Percentiles rank a stretch among this genome's conserved stretches.
Evolutionary conservation across 2,329 filamentous ascomycete genomes (phyloP).

Genomic region (Verticillium nubilum): DNA sequence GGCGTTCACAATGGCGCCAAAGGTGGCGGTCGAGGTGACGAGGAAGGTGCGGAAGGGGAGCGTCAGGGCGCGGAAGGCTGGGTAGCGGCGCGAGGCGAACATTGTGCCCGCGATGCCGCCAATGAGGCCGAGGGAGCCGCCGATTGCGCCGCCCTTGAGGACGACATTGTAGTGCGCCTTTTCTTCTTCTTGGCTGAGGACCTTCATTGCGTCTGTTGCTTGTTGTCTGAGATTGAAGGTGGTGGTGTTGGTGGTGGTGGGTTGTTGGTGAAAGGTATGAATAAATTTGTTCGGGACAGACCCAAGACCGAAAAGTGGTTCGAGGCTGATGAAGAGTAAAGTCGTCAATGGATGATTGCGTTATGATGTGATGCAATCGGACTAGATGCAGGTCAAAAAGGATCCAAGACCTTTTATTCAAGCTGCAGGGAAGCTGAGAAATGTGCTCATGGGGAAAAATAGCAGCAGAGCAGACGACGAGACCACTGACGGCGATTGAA

Average conservation of each 20-base stretch:
- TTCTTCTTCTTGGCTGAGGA: slow-evolving; percentile 93
- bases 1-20: slow-evolving; percentile 81
- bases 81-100: slow-evolving; percentile 65
- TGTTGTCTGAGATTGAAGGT: too few relatives aligned
- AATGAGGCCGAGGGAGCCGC: slow-evolving; percentile 62
- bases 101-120: slow-evolving; percentile 63
- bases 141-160: slow-evolving; percentile 71
- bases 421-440: neutral
- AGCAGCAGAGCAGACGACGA: neutral
- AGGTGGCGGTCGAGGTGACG: slow-evolving; percentile 74
- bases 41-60: slow-evolving; percentile 90
- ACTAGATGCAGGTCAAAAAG: neutral
- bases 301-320: too few relatives aligned
- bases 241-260: neutral
- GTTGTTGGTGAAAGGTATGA: too few relatives aligned
- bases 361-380: neutral
- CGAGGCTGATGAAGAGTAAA: too few relatives aligned
- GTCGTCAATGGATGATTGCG: neutral
- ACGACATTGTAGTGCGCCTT: slow-evolving; percentile 76
- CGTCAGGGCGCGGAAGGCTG: slow-evolving; percentile 74
- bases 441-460: neutral
- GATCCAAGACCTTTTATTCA: neutral
- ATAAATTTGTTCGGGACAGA: too few relatives aligned
- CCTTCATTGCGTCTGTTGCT: slow-evolving; percentile 77
- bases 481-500: neutral